Base-by-base conservation (phyloP, 495 filamentous ascomycete genomes). In the Penicillium coprophilum region DNA sequence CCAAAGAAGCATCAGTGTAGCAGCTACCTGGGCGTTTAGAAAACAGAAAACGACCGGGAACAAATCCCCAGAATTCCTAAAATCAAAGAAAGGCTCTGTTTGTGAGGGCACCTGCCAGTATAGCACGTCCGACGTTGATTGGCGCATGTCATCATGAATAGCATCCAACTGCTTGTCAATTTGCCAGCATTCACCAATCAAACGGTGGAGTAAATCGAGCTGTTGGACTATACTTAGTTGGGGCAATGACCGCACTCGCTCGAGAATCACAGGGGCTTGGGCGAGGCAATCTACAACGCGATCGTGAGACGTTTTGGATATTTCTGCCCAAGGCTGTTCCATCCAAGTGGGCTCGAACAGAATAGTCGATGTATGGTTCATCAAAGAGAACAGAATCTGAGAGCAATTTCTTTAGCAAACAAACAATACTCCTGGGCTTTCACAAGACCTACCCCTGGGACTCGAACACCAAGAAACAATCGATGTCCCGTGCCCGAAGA, bases 1-100 rank as follows among this genome's bases (percentile, higher is more conserved):
- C 74, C 72, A 77, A 39, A 70, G 68, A 4, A 72, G 23, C 17
- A 68, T 67, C n/a, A 70, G 60, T 13, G 66, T 73, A 9, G 61
- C 52, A 15, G 68, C 70, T 6, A 49, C 63, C 12, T 23, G 13
- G 4, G 69, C 39, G 40, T 67, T 56, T 0, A 57, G 20, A 46
- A 75, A 77, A 24, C 62, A 49, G 45, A 62, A 71, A 11, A 64
- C 57, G 11, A 71, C 62, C 2, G 70, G 68, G 47, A 74, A 76
- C 2, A 70, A 54, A 24, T 56, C 54, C 6, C 48, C 53, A 12
- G 9, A 28, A 9, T 21, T 1, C 7, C 24, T 20, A 12, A 13
- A 27, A 0, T 59, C 43, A 13, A 32, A 13, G 36, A 62, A 32
- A 30, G 39, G 21, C 10, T 41, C 21, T 19, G 27, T 57, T 53